Base-by-base conservation (phyloP, 768 basidiomycete species). In the Mycena filopes region DNA sequence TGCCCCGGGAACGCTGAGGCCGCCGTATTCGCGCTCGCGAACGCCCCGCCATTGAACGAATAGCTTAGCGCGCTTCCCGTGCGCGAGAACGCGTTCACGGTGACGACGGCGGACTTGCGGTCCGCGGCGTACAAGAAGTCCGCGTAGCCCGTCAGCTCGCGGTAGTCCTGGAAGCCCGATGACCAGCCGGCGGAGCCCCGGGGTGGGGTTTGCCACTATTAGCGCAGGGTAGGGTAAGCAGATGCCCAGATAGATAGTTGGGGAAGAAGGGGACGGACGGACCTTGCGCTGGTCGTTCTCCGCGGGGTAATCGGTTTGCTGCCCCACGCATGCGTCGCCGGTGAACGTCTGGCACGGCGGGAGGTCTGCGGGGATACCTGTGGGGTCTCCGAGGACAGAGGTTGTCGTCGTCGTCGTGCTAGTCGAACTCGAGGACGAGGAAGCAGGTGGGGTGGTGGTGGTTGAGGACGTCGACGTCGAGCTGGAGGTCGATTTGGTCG, bases 261-360 rank as follows among this genome's bases (percentile, higher is more conserved):
- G n/a, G n/a, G n/a, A n/a, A 31, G 16, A 23, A 20, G 20, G 23
- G n/a, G n/a, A n/a, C n/a, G n/a, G n/a, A 60, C 23, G 13, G 20
- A 43, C 49, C 49, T 51, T 60, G 49, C 59, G 59, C 31, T 60
- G 59, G 38, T 60, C 59, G 23, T 60, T 60, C 49, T 60, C 59
- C 2, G 49, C 59, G 48, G 59, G 59, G 8, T 60, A 60, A 31
- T 60, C 59, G 15, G 59, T 60, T 49, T 60, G 49, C n/a, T 60
- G 49, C 26, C 59, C 59, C 21, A 60, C 59, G 49, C 59, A 60
- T 5, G 23, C 57, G 29, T 60, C 59, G 29, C 59, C 59, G 11
- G 59, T 43, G 47, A 60, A 60, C 28, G 48, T 60, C 48, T 50
- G 49, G 41, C 59, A 51, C 18, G 59, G 12, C 2, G 59, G 59